Percentiles rank a stretch among this genome's conserved stretches.
phyloP scores from a whole-genome alignment of 495 filamentous ascomycete genomes.

The Hypoxylon subgilvum region DNA sequence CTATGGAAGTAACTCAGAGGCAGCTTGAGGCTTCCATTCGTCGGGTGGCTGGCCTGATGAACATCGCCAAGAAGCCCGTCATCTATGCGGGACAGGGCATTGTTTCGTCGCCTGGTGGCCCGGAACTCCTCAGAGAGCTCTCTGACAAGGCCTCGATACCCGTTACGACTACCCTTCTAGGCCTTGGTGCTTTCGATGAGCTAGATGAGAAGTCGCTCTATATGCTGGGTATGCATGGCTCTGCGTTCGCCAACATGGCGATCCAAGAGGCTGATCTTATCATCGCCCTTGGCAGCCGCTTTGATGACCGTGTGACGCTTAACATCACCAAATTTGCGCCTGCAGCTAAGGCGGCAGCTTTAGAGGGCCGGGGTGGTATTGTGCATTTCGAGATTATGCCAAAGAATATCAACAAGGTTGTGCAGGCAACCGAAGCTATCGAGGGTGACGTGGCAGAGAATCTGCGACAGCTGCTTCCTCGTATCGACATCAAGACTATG shows the following conservation, averaged over 20 bases:
- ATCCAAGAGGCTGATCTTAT: conserved; percentile 82
- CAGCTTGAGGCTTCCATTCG: conserved; percentile 66
- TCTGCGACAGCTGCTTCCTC: conserved; percentile 73
- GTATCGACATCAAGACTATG: conserved; percentile 62
- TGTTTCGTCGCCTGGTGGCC: conserved; percentile 67
- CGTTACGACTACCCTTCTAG: conserved; percentile 80
- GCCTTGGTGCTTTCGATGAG: conserved; percentile 78
- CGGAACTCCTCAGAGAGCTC: conserved; percentile 69
- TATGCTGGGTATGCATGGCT: conserved; percentile 86
- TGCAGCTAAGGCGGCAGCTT: conserved; percentile 67
- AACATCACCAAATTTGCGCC: conserved; percentile 72
- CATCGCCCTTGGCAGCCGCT: conserved; percentile 75
- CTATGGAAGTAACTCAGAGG: conserved; percentile 61
- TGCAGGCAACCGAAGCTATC: conserved; percentile 80
- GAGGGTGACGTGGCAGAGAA: conserved; percentile 77
- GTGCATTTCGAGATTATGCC: conserved; percentile 83
- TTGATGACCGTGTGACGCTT: conserved; percentile 78
- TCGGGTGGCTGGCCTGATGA: conserved; percentile 71
- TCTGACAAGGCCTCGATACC: conserved; percentile 75
- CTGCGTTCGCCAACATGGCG: conserved; percentile 78
- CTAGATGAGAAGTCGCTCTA: conserved; percentile 76
- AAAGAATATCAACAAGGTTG: conserved; percentile 88
- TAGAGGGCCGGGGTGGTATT: conserved; percentile 75
- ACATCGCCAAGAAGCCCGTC: conserved; percentile 75
- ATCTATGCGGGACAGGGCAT: conserved; percentile 79